These are phyloP conservation scores for Pseudogymnoascus sp. DNA, from an alignment of 2,329 filamentous ascomycete genomes.

Conservation along the genomic window DNA sequence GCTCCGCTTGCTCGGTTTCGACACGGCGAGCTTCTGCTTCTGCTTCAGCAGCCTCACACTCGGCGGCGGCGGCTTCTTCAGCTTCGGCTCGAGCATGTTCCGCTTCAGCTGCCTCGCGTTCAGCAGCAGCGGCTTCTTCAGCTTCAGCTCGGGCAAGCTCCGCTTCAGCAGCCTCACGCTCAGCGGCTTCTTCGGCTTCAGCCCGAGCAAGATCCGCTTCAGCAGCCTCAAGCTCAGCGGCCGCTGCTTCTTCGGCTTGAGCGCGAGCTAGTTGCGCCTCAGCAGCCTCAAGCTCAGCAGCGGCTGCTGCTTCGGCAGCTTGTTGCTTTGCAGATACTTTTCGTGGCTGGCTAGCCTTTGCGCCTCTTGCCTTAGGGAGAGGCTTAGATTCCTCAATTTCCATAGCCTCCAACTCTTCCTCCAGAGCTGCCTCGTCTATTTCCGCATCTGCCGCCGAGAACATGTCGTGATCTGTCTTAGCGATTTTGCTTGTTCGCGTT, in stretches of 20 bases:
- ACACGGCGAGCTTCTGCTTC: neutral
- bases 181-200: neutral
- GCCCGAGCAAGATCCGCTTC: neutral
- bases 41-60: neutral
- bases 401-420: conserved; percentile 25
- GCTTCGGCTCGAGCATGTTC: neutral
- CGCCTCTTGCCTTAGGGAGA: conserved; percentile 22
- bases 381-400: conserved; percentile 21
- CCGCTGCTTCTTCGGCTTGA: neutral
- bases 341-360: conserved; percentile 23
- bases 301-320: conserved; percentile 13
- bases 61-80: neutral
- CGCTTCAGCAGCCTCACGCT: neutral
- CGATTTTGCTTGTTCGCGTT: conserved; percentile 14
- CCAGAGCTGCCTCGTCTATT: conserved; percentile 23
- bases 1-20: neutral
- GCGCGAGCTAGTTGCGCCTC: neutral
- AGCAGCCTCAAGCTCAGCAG: conserved; percentile 9
- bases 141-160: neutral
- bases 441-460: conserved; percentile 19
- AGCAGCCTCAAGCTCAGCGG: conserved; percentile 11
- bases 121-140: neutral
- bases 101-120: conserved; percentile 7
- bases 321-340: conserved; percentile 25
- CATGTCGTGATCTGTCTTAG: conserved; percentile 18